Evolutionary conservation across 345 rosid species (phyloP).

Genomic region (Acer yangbiense): DNA sequence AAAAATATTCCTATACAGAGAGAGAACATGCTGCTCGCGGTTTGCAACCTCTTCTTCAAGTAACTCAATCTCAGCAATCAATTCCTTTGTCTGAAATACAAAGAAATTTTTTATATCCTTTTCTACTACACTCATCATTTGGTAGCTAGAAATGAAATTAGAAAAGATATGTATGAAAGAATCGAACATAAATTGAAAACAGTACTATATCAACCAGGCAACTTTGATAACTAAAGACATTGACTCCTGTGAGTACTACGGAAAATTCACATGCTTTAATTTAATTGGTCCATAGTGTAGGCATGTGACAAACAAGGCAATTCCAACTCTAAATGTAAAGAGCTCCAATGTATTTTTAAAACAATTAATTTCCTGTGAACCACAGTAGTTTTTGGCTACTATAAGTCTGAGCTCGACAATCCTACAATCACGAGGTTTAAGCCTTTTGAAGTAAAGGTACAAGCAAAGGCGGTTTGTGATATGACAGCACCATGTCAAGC

Average conservation of each 20-base stretch:
- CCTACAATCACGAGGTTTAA: background rate
- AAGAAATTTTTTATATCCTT: conserved; percentile 15
- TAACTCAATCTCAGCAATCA: conserved; percentile 77
- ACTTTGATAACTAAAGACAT: background rate
- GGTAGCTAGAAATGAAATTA: background rate
- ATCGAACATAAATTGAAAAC: background rate
- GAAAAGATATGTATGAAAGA: background rate
- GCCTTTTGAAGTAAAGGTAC: background rate
- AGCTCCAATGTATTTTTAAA: background rate
- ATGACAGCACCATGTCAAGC: background rate
- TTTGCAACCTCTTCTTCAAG: conserved; percentile 83
- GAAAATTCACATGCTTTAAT: background rate
- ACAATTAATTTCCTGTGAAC: background rate
- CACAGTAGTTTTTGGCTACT: background rate
- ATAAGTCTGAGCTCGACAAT: background rate
- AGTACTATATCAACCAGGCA: background rate
- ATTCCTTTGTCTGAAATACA: conserved; percentile 67
- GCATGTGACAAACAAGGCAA: background rate
- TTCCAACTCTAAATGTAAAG: background rate
- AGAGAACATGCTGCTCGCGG: conserved; percentile 79
- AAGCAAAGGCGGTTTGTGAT: too few relatives aligned
- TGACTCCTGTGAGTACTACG: background rate
- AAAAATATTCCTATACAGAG: conserved; percentile 74
- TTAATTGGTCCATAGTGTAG: background rate
- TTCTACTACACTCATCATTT: background rate